Base-by-base conservation (phyloP, 2,329 filamentous ascomycete genomes). In the Coniochaeta hoffmannii region DNA sequence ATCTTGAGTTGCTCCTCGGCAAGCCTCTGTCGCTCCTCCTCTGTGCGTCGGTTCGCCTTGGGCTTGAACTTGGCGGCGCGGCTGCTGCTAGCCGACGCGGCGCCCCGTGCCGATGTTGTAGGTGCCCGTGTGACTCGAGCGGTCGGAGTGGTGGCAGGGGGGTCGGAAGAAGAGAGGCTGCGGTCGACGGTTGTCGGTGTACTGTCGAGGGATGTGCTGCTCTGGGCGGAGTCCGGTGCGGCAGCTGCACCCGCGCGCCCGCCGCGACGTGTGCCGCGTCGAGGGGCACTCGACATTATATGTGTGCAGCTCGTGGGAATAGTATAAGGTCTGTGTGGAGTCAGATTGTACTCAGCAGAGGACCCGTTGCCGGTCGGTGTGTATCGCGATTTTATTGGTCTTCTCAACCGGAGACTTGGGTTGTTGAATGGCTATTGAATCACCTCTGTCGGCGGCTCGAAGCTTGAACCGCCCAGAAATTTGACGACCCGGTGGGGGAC, bases 11-110 rank as follows among this genome's bases (percentile, higher is more conserved):
- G 73, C 63, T 67, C 70, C 61, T 65, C 69, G 56, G 61, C 73
- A 35, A 66, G 66, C 57, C 64, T 70, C 54, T 62, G 68, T 57
- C 64, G 71, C 64, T 67, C 73, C 49, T 63, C 67, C 52, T 70
- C 65, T 26, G 64, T 64, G 14, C 69, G 60, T 22, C 69, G 65
- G 17, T 70, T 62, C 1, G 59, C 66, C 55, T 68, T 70, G 7
- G 70, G 70, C 34, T 66, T 66, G 53, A 71, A 66, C 15, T 65
- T 67, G 38, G 57, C 60, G 56, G 17, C 15, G 56, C 50, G n/a
- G 61, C 7, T 35, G 56, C 14, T 31, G 55, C 38, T 22, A 15
- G 31, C 49, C 30, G 22, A 19, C 4, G 41, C 41, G 12, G 41
- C 41, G 41, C 41, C 41, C 24, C 41, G 41, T 5, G 41, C 22